A percentile compares a stretch with the other conserved stretches of the same genome.
Conservation (phyloP, 176 grass and related monocot genomes). For the Elaeis guineensis region DNA sequence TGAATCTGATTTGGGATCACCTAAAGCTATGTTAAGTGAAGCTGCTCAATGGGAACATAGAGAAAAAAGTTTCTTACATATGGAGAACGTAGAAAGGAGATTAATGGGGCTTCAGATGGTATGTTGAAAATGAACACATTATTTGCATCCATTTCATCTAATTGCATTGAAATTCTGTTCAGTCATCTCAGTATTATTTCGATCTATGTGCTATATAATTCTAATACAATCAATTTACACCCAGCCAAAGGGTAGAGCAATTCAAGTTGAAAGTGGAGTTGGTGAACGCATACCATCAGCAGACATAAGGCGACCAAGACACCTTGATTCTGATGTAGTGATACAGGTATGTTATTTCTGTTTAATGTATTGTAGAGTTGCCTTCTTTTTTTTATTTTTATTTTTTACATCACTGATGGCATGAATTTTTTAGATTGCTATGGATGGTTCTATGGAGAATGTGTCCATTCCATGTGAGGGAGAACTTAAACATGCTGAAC, state of each 20-base stretch:
- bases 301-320: slow-evolving; percentile 51
- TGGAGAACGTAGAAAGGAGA: slow-evolving; percentile 6
- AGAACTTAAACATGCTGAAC: slow-evolving; percentile 4
- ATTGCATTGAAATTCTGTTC: too few relatives aligned
- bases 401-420: slow-evolving; percentile 6
- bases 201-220: too few relatives aligned
- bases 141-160: neutral
- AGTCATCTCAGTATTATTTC: too few relatives aligned
- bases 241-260: slow-evolving; percentile 67
- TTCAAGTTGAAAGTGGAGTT: slow-evolving; percentile 50
- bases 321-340: slow-evolving; percentile 76
- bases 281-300: slow-evolving; percentile 53
- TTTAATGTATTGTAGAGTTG: slow-evolving; percentile 20
- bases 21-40: slow-evolving; percentile 22
- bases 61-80: slow-evolving; percentile 6
- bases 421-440: slow-evolving; percentile 35
- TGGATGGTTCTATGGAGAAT: slow-evolving; percentile 25
- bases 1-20: slow-evolving; percentile 17
- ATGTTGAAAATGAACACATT: slow-evolving; percentile 5
- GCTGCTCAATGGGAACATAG: slow-evolving; percentile 25
- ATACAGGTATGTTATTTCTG: slow-evolving; percentile 54
- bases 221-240: slow-evolving; percentile 5
- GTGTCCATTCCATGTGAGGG: slow-evolving; percentile 20
- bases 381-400: slow-evolving; percentile 20
- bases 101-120: slow-evolving; percentile 37